Percentiles rank a stretch among this genome's conserved stretches.
These are phyloP conservation scores for Calonectria crousiana DNA, from an alignment of 2,329 filamentous ascomycete species.

Conservation along the genomic window DNA sequence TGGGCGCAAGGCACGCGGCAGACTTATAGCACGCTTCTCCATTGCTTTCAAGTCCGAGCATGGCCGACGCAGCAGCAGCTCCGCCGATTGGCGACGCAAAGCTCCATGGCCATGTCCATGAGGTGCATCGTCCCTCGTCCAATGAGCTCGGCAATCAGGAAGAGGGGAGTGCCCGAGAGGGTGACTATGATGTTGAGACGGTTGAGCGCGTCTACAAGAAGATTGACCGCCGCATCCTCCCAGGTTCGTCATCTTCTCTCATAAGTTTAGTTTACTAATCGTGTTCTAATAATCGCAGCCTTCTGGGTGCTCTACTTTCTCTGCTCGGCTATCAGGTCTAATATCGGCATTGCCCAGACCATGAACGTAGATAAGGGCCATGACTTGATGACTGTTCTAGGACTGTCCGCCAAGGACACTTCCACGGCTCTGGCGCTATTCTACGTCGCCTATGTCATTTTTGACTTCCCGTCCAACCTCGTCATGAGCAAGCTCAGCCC, in stretches of 20 bases:
- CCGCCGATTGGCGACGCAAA: conserved; percentile 51
- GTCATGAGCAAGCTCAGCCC: conserved; percentile 89
- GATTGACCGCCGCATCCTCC: conserved; percentile 71
- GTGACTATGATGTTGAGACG: conserved; percentile 62
- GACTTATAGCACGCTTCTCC: conserved; percentile 64
- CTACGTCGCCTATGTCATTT: conserved; percentile 92
- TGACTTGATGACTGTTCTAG: conserved; percentile 78
- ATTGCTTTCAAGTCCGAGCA: conserved; percentile 65
- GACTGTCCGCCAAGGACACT: conserved; percentile 79
- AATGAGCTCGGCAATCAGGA: conserved; percentile 43
- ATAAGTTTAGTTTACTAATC: neutral
- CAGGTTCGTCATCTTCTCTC: conserved; percentile 53
- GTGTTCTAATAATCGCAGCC: conserved; percentile 59
- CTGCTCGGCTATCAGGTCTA: conserved; percentile 91
- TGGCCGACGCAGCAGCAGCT: conserved; percentile 53
- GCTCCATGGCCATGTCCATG: conserved; percentile 34
- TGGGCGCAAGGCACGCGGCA: conserved; percentile 30
- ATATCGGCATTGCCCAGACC: conserved; percentile 93
- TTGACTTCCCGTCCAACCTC: conserved; percentile 89
- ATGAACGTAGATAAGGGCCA: conserved; percentile 83
- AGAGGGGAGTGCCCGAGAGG: conserved; percentile 48
- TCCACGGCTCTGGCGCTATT: conserved; percentile 89
- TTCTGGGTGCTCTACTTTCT: conserved; percentile 95
- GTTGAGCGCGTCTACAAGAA: conserved; percentile 70
- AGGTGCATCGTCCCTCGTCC: conserved; percentile 34